phyloP scores from a whole-genome alignment of 345 rosid species.

The Rubroshorea leprosula region DNA sequence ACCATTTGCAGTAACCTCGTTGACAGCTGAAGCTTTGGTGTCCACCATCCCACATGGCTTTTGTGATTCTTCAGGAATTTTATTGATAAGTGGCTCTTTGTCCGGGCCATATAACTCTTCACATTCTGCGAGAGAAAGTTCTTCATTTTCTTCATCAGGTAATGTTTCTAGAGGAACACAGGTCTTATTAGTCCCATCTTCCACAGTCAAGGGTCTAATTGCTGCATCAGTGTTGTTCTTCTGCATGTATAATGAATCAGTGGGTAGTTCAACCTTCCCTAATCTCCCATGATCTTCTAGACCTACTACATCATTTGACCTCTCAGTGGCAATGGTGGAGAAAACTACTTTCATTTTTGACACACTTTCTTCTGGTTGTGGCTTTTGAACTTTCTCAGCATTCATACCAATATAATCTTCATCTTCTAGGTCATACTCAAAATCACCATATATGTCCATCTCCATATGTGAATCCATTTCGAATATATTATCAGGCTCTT shows the following conservation, averaged over 20 bases:
- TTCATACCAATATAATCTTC: constrained; percentile 70
- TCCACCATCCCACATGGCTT: constrained; percentile 19
- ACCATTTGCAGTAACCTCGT: constrained; percentile 18
- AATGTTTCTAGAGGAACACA: constrained; percentile 30
- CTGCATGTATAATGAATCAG: constrained; percentile 14
- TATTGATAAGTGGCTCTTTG: constrained; percentile 53
- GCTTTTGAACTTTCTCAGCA: constrained; percentile 36
- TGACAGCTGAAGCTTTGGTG: constrained; percentile 27
- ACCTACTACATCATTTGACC: constrained; percentile 18
- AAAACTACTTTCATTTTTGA: constrained; percentile 69
- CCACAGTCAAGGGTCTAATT: constrained; percentile 25
- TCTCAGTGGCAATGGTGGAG: constrained; percentile 52
- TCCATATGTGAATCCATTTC: constrained; percentile 59
- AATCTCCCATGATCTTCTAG: constrained; percentile 24
- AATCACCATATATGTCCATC: constrained; percentile 76
- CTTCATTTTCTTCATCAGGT: constrained; percentile 43
- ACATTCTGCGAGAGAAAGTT: constrained; percentile 65
- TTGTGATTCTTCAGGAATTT: constrained; percentile 30
- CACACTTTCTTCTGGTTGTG: constrained; percentile 42
- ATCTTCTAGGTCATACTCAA: constrained; percentile 78
- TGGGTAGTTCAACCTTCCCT: constrained; percentile 24
- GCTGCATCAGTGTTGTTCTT: constrained; percentile 15
- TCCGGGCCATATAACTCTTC: constrained; percentile 91
- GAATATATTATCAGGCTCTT: constrained; percentile 57
- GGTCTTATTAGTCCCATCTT: constrained; percentile 23